Evolutionary conservation across 78 protist species (phyloP).

Genomic region (Creolimax fragrantissima): DNA sequence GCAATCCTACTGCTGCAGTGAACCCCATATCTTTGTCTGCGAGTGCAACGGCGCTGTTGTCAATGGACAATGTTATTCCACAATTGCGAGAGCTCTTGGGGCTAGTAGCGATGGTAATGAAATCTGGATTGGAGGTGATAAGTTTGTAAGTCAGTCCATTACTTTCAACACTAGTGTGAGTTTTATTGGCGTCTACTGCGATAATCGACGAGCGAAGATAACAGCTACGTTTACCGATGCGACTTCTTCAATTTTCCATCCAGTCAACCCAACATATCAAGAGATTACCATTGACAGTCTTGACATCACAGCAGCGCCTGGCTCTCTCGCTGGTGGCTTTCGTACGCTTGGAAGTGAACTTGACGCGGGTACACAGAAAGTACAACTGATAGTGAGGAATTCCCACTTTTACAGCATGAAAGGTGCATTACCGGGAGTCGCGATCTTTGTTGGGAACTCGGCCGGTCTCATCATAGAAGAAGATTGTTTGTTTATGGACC

Average conservation of each 20-base stretch:
- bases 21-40: no score
- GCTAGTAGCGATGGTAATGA: background rate
- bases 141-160: background rate
- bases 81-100: background rate
- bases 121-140: background rate
- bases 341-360: background rate
- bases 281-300: background rate
- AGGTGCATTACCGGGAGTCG: background rate
- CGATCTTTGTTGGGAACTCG: background rate
- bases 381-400: background rate
- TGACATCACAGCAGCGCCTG: background rate
- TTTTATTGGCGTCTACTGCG: background rate
- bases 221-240: background rate
- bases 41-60: background rate
- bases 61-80: background rate
- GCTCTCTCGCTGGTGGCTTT: background rate
- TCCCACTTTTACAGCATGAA: background rate
- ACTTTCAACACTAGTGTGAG: background rate
- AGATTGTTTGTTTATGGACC: background rate
- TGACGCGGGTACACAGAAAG: background rate
- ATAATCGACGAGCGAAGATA: background rate
- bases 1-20: no score
- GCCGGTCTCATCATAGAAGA: background rate
- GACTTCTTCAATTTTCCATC: background rate
- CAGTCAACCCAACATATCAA: background rate